These are phyloP conservation scores for Priceomyces medius DNA, from an alignment of 805 yeast species.

Conservation along the genomic window DNA sequence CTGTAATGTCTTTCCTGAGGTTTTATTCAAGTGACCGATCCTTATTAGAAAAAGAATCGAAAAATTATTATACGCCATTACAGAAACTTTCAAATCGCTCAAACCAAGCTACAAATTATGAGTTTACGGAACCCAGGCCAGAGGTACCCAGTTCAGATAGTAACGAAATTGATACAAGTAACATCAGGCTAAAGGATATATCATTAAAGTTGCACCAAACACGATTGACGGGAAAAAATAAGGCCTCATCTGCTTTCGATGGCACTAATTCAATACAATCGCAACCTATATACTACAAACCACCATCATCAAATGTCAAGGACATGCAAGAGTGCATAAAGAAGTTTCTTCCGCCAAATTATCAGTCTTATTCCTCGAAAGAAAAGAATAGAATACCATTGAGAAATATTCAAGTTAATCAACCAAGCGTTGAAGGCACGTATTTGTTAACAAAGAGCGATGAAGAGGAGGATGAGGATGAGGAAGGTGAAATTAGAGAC, in stretches of 20 bases:
- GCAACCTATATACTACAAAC: slow-evolving; percentile 30
- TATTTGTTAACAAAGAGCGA: background rate
- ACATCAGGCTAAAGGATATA: slow-evolving; percentile 8
- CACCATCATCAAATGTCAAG: slow-evolving; percentile 26
- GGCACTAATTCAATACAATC: background rate
- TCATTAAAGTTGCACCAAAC: slow-evolving; percentile 11
- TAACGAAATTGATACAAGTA: background rate
- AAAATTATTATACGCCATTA: slow-evolving; percentile 10
- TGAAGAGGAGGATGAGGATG: slow-evolving; percentile 13
- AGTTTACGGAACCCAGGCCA: background rate
- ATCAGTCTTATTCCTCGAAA: background rate
- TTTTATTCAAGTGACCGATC: slow-evolving; percentile 1
- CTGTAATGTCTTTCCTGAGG: background rate
- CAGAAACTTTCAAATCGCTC: slow-evolving; percentile 12
- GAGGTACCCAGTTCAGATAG: background rate
- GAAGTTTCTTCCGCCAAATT: slow-evolving; percentile 25
- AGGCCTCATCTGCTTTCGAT: slow-evolving; percentile 2
- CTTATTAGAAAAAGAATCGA: slow-evolving; percentile 1
- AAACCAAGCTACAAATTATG: background rate
- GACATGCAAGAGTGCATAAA: slow-evolving; percentile 27
- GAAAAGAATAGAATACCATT: slow-evolving; percentile 13
- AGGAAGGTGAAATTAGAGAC: slow-evolving; percentile 3
- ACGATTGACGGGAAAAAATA: slow-evolving; percentile 7
- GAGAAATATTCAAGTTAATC: slow-evolving; percentile 1
- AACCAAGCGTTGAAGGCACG: background rate